A percentile compares a stretch with the other conserved stretches of the same genome.
These are phyloP conservation scores for Pseudocohnilembus persalinus DNA, from an alignment of 169 alveolate genomes.

Conservation along the genomic window DNA sequence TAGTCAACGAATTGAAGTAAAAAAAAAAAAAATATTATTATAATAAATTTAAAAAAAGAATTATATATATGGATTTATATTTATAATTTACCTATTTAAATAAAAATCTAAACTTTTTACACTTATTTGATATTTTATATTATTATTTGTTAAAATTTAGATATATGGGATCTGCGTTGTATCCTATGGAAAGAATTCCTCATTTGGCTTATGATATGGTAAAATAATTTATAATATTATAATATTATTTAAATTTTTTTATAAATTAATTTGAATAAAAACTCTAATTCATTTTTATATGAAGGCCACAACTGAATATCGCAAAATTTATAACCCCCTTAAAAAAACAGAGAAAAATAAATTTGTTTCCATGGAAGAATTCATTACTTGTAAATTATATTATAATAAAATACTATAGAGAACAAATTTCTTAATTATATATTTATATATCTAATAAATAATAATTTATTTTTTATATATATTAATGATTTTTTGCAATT, in stretches of 20 bases:
- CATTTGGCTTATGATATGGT: not conserved
- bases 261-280: not conserved
- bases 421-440: too few species aligned
- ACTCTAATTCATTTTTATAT: not conserved
- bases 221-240: conserved; percentile 12
- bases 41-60: too few species aligned
- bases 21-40: too few species aligned
- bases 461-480: conserved; percentile 35
- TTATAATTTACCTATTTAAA: too few species aligned
- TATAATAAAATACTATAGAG: not conserved
- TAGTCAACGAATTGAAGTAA: too few species aligned
- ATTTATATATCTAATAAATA: too few species aligned
- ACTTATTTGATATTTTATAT: too few species aligned
- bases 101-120: too few species aligned
- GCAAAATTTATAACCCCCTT: not conserved
- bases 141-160: too few species aligned
- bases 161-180: not conserved
- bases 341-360: not conserved
- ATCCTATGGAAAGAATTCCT: conserved; percentile 8
- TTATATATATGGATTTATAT: not conserved
- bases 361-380: not conserved
- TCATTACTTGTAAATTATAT: not conserved
- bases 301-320: not conserved
- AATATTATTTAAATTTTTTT: too few species aligned
- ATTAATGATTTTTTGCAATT: conserved; percentile 35